These are phyloP conservation scores for Plasmodium ovale DNA, from an alignment of 169 alveolate genomes.

Conservation along the genomic window DNA sequence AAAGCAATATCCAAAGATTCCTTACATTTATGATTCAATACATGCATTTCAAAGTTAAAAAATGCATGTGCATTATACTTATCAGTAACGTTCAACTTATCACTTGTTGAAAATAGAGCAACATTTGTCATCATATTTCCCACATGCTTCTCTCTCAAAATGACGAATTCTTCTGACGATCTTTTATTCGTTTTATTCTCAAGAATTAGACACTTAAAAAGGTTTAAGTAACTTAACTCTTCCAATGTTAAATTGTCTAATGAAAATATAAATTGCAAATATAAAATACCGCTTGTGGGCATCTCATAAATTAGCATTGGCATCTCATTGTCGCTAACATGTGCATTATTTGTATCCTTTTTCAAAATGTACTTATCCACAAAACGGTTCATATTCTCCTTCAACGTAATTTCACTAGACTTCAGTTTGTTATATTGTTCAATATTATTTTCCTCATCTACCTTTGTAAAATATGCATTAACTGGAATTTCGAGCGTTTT, in stretches of 20 bases:
- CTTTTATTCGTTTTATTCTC: slow-evolving; percentile 81
- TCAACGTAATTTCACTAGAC: slow-evolving; percentile 11
- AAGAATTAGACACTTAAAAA: slow-evolving; percentile 78
- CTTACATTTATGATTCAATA: slow-evolving; percentile 78
- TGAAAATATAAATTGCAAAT: slow-evolving; percentile 81
- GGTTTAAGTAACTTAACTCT: slow-evolving; percentile 78
- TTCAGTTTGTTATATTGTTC: slow-evolving; percentile 13
- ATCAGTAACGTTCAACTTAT: slow-evolving; percentile 74
- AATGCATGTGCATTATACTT: slow-evolving; percentile 80
- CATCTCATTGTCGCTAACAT: slow-evolving; percentile 4
- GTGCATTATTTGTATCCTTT: background rate
- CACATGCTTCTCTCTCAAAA: slow-evolving; percentile 77
- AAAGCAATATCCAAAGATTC: slow-evolving; percentile 80
- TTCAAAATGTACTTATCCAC: slow-evolving; percentile 25
- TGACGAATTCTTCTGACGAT: slow-evolving; percentile 82
- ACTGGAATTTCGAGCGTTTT: slow-evolving; percentile 83
- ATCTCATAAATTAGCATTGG: slow-evolving; percentile 80
- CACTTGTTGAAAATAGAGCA: slow-evolving; percentile 76
- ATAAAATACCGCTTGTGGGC: slow-evolving; percentile 85
- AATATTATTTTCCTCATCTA: slow-evolving; percentile 26
- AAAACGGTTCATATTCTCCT: slow-evolving; percentile 22
- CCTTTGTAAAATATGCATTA: slow-evolving; percentile 54
- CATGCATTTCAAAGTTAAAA: slow-evolving; percentile 79
- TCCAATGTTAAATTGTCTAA: slow-evolving; percentile 80
- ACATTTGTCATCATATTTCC: slow-evolving; percentile 79